phyloP scores from a whole-genome alignment of 2,329 filamentous ascomycete species.

The Peltaster fructicola region DNA sequence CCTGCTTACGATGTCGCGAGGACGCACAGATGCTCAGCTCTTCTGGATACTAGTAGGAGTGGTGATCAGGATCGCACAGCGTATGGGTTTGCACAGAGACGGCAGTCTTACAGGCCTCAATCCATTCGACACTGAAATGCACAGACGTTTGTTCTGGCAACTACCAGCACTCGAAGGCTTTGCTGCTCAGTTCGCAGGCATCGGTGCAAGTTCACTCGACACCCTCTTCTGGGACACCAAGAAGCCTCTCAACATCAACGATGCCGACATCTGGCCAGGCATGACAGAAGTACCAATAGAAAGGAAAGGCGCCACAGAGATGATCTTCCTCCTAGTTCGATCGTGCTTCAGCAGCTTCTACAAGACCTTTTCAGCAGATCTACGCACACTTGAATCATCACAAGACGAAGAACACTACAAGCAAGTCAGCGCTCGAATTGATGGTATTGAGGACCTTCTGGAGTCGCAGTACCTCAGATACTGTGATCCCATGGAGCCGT shows the following conservation, averaged over 20 bases:
- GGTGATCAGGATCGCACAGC: constrained; percentile 40
- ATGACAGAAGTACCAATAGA: constrained; percentile 31
- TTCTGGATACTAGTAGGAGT: constrained; percentile 48
- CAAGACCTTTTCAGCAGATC: no score
- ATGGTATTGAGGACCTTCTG: constrained; percentile 24
- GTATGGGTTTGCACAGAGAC: constrained; percentile 46
- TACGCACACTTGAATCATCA: no score
- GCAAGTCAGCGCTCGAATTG: constrained; percentile 9
- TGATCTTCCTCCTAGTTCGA: constrained; percentile 28
- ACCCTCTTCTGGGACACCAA: constrained; percentile 16
- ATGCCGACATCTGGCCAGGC: constrained; percentile 21
- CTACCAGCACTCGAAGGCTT: constrained; percentile 39
- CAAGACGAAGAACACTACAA: no score
- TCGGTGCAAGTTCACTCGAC: constrained; percentile 12
- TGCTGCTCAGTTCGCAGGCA: constrained; percentile 16
- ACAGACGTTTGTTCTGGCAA: constrained; percentile 45
- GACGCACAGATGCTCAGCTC: constrained; percentile 30
- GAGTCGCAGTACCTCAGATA: constrained; percentile 28
- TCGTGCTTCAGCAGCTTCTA: no score
- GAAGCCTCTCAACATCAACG: constrained; percentile 19
- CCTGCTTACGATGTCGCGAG: constrained; percentile 32
- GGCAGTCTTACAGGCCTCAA: constrained; percentile 29
- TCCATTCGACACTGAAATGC: constrained; percentile 41
- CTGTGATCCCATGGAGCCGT: constrained; percentile 25
- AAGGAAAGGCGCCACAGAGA: constrained; percentile 36